A percentile compares a stretch with the other conserved stretches of the same genome.
Conservation (phyloP, 1,284 basidiomycete genomes). For the Marasmius tenuissimus region DNA sequence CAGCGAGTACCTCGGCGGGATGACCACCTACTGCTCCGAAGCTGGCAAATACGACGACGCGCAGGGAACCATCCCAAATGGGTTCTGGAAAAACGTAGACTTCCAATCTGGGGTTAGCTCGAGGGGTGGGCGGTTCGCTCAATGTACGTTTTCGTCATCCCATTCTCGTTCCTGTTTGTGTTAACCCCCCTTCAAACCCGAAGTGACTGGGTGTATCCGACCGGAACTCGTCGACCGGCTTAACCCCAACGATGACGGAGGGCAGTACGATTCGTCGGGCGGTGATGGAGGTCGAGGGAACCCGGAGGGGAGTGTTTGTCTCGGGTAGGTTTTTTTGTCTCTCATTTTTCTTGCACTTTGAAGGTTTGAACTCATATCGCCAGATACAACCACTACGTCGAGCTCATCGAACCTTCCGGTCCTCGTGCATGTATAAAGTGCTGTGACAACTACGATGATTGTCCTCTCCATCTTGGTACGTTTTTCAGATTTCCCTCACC, state of each 20-base stretch:
- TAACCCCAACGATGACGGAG: slow-evolving; percentile 43
- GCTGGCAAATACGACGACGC: slow-evolving; percentile 29
- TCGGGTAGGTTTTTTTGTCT: slow-evolving; percentile 33
- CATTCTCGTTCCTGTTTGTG: no score
- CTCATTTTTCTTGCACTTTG: slow-evolving; percentile 3
- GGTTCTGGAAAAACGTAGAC: slow-evolving; percentile 47
- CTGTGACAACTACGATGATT: slow-evolving; percentile 46
- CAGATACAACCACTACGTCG: slow-evolving; percentile 51
- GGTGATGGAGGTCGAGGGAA: slow-evolving; percentile 45
- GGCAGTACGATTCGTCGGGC: slow-evolving; percentile 53
- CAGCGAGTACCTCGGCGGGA: slow-evolving; percentile 50
- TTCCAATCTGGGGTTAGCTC: slow-evolving; percentile 39
- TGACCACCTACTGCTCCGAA: slow-evolving; percentile 47
- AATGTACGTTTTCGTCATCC: slow-evolving; percentile 42
- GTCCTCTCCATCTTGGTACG: slow-evolving; percentile 41
- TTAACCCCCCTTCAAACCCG: no score
- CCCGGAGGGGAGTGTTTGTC: slow-evolving; percentile 45
- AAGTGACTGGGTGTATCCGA: slow-evolving; percentile 54
- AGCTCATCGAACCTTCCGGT: slow-evolving; percentile 45
- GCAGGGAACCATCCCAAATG: slow-evolving; percentile 41
- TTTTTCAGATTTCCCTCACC: background rate
- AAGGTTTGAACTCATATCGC: no score
- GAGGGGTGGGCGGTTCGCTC: slow-evolving; percentile 37
- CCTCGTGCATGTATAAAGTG: slow-evolving; percentile 50
- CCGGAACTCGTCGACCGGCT: slow-evolving; percentile 38